A percentile compares a stretch with the other conserved stretches of the same genome.
Conservation (phyloP, 495 filamentous ascomycete species). For the Penicillium paxilli region DNA sequence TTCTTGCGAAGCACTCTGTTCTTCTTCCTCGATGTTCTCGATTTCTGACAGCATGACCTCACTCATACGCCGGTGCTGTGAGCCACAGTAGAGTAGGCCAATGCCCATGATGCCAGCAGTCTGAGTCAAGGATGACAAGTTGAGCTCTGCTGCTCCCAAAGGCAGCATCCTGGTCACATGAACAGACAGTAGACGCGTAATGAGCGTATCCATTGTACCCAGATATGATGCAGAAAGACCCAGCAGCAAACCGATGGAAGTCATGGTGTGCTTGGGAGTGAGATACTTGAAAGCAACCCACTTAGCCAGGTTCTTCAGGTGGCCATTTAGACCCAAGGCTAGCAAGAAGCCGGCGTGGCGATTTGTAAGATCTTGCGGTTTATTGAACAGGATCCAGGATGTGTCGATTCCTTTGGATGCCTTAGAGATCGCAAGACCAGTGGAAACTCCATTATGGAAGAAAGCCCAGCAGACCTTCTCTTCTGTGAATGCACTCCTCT, state of each 20-base stretch:
- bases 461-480: conserved; percentile 98
- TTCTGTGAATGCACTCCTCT: conserved; percentile 79
- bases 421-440: conserved; percentile 85
- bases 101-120: conserved; percentile 98
- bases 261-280: conserved; percentile 98
- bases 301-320: conserved; percentile 88
- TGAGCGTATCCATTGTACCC: conserved; percentile 93
- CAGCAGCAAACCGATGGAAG: conserved; percentile 89
- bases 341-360: conserved; percentile 92
- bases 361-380: conserved; percentile 86
- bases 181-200: conserved; percentile 94
- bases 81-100: conserved; percentile 89
- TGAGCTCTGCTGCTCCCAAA: conserved; percentile 86
- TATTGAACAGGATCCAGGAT: conserved; percentile 98
- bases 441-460: conserved; percentile 92
- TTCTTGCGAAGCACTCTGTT: conserved; percentile 59
- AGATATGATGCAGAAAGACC: conserved; percentile 91
- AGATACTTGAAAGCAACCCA: conserved; percentile 99
- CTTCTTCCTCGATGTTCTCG: conserved; percentile 76
- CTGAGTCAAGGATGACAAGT: conserved; percentile 90
- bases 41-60: conserved; percentile 98
- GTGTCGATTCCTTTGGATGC: conserved; percentile 93
- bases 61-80: conserved; percentile 96
- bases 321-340: conserved; percentile 91
- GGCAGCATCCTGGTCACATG: conserved; percentile 95